phyloP scores from a whole-genome alignment of 495 filamentous ascomycete species.

The Talaromyces trachyspermus region DNA sequence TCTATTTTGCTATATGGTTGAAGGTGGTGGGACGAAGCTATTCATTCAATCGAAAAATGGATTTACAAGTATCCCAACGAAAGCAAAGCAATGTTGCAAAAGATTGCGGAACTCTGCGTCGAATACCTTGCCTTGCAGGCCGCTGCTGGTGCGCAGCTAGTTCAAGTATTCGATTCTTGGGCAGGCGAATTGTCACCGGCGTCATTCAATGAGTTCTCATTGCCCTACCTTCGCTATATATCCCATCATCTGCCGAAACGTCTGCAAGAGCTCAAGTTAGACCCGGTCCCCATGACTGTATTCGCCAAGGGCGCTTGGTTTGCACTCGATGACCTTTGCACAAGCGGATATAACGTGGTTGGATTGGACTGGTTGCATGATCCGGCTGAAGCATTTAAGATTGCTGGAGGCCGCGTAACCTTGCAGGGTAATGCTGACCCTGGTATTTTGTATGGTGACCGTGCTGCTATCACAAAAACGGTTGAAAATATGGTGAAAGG shows the following conservation, averaged over 20 bases:
- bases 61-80: conserved; percentile 81
- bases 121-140: conserved; percentile 92
- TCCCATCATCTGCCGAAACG: conserved; percentile 64
- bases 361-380: conserved; percentile 94
- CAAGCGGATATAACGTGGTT: conserved; percentile 86
- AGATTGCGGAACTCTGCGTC: conserved; percentile 86
- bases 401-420: conserved; percentile 67
- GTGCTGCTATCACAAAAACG: conserved; percentile 65
- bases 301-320: conserved; percentile 99
- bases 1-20: conserved; percentile 95
- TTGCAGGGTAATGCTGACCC: conserved; percentile 96
- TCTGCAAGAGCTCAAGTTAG: conserved; percentile 63
- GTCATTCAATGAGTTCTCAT: conserved; percentile 72
- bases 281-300: conserved; percentile 92
- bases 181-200: conserved; percentile 84
- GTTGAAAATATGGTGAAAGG: conserved; percentile 81
- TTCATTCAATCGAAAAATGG: conserved; percentile 92
- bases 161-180: conserved; percentile 99
- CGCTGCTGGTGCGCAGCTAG: conserved; percentile 78
- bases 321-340: conserved; percentile 77
- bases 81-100: conserved; percentile 72
- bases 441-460: conserved; percentile 81
- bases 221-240: conserved; percentile 82
- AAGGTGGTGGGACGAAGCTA: conserved; percentile 89
- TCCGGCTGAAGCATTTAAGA: conserved; percentile 70